Evolutionary conservation across 768 basidiomycete species (phyloP), one percentile per base, ranked within the genome.

Genomic region (Lactarius indigo): DNA sequence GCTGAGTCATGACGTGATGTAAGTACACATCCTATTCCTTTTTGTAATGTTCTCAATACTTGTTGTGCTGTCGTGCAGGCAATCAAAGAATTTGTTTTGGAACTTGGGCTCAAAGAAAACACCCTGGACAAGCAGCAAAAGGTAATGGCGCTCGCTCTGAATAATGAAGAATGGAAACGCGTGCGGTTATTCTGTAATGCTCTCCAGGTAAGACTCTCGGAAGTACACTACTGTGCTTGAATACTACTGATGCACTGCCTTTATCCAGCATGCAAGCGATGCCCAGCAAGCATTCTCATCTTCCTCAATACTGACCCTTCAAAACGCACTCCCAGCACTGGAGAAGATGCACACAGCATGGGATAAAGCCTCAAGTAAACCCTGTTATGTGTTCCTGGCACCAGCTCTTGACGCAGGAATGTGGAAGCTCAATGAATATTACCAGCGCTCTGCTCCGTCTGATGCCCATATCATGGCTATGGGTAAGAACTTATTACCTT

Each of bases 231-330:
- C 39, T 20, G 17, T 42, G 42, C 1, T 44, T 44, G 7, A 44
- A n/a, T 3, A 20, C 41, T n/a, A n/a, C 20, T 44, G 42, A 20
- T 44, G 20, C 6, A 20, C 1, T 41, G 12, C 6, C 7, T 18
- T 44, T 9, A 44, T 44, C n/a, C 20, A 44, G 59, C 59, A 60
- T 15, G 28, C 42, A 10, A n/a, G 44, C 20, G 30, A 60, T 5
- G 59, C 28, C 4, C 59, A 60, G 30, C 59, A 60, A n/a, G 59
- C 28, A 2, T 60, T 60, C 18, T 60, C 59, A 1, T 44, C 59
- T 23, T 3, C 18, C 10, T 30, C 18, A 33, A 47, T 28, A 1
- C 41, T 20, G 3, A 59, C 28, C 7, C 41, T 59, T 5, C 6
- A 23, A 8, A 42, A 44, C 31, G 59, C 30, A 1, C 9, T 59